Evolutionary conservation across 495 filamentous ascomycete genomes (phyloP), one percentile per base, ranked within the genome.

Genomic region (Opeltia flavorubescens): DNA sequence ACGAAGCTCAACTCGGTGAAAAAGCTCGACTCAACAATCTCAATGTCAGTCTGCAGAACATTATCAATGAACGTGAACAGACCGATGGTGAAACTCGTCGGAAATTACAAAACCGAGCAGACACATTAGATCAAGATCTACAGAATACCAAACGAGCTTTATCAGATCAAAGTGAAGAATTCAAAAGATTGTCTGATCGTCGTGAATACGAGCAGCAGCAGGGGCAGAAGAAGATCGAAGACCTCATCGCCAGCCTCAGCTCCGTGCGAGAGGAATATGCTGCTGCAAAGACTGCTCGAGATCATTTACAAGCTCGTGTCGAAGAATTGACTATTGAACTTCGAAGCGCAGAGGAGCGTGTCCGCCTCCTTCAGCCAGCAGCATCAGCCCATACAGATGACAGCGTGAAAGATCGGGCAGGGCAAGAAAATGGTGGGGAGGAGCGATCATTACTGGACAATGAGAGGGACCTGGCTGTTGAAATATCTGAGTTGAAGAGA

Each of bases 161-260:
- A 6, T 77, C 81, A 15, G 82, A 89, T 28, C 86, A 94, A 57
- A 60, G 80, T 2, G 89, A 95, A 49, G 86, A 89, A 43, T 71
- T 71, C 17, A 86, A 86, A 66, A 88, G 89, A 51, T 67, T 77
- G 2, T 67, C 81, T 38, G 65, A 89, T 36, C 78, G 88, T 26
- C 85, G 87, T 51, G 89, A 96, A 55, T 94, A 84, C 55, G 89
- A 96, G 42, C 70, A 79, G 38, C 79, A 86, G 47, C 86, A 95
- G 55, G 80, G 68, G 43, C 87, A 89, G 59, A 88, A 84, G 61
- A 72, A 82, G 36, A 89, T 95, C 48, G 87, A 96, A 53, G 91
- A 96, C 55, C 72, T 96, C 20, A 77, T 84, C 20, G 68, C 77
- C n/a, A 86, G 75, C 52, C 67, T 95, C 36, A 71, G 83, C 43